These are phyloP conservation scores for Phytophthora sansomeana DNA, from an alignment of 352 stramenopile genomes.

Conservation along the genomic window DNA sequence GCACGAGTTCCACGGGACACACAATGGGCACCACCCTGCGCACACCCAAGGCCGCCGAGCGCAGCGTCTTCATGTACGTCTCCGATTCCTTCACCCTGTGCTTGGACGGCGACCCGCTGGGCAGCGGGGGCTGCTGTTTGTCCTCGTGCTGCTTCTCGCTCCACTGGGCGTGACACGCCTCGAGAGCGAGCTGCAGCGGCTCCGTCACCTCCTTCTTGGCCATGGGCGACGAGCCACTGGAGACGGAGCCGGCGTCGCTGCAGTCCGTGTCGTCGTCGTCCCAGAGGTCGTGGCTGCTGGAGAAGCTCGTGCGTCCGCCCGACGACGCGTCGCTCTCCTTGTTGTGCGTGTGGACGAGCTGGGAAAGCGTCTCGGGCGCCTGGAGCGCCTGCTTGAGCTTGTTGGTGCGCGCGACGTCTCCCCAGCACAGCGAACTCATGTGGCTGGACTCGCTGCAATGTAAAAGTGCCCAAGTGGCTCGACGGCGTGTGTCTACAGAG, in stretches of 20 bases:
- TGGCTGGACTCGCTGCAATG: constrained; percentile 12
- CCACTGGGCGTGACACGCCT: constrained; percentile 28
- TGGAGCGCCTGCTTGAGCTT: constrained; percentile 44
- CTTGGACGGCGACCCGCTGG: constrained; percentile 6
- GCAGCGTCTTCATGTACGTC: constrained; percentile 14
- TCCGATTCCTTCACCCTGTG: constrained; percentile 25
- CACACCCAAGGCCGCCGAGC: constrained; percentile 8
- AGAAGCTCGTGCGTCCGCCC: constrained; percentile 51
- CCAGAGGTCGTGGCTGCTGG: constrained; percentile 56
- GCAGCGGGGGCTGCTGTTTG: constrained; percentile 26
- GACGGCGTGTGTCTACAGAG: constrained; percentile 14
- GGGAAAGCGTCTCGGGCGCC: constrained; percentile 1
- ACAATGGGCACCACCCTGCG: constrained; percentile 66
- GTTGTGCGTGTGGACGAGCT: neutral
- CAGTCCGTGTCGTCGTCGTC: constrained; percentile 59
- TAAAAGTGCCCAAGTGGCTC: constrained; percentile 33
- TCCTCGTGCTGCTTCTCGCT: constrained; percentile 20
- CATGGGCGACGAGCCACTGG: constrained; percentile 28
- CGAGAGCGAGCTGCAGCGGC: constrained; percentile 27
- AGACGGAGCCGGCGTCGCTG: constrained; percentile 43
- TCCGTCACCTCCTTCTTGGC: constrained; percentile 17
- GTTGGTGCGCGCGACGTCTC: constrained; percentile 41
- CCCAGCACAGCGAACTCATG: constrained; percentile 50
- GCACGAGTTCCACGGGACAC: constrained; percentile 56
- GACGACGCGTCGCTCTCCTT: constrained; percentile 46